Evolutionary conservation across 495 filamentous ascomycete genomes (phyloP), one percentile per base, ranked within the genome.

Genomic region (Annulohypoxylon maeteangense): DNA sequence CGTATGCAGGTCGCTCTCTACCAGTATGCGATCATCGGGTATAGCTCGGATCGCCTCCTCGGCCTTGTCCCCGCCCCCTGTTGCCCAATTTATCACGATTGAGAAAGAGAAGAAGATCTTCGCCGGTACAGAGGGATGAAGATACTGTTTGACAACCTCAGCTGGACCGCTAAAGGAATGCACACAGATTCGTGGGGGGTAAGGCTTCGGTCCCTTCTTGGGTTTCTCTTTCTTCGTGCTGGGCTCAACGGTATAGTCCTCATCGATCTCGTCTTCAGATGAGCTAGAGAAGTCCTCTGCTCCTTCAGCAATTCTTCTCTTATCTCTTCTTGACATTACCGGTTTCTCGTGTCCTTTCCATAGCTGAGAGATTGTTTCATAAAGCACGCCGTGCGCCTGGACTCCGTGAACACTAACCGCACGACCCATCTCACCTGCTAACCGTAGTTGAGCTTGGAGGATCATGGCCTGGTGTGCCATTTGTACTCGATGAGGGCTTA

Each of bases 371-470:
- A 98, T 76, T 1, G 90, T 84, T 12, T 97, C 92, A 58, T 93
- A 91, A 1, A 98, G 72, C 1, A 89, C 81, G 0, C 95, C 96
- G 73, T 98, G 95, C 0, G 92, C 93, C 76, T 95, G 91, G 14
- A 98, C 96, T 23, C 94, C 94, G 75, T 98, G 95, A 0, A 98
- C 84, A 12, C 92, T 95, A 2, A 94, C 95, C 0, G 94, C 86
- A 14, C 94, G 85, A 25, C 87, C 84, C 81, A 97, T 81, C 75
- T 94, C 89, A 8, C 92, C 95, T 0, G 95, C 96, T 29, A 99
- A 84, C 20, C 86, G 82, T n/a, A 99, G 84, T 78, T 99, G 95
- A 4, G 93, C 90, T 73, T 88, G 86, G 8, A 99, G 80, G 6
- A 99, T 76, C 32, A 80, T 81, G 50, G 87, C 86, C 78, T 99